phyloP scores from a whole-genome alignment of 768 basidiomycete genomes.

The Dentipellis fragilis region DNA sequence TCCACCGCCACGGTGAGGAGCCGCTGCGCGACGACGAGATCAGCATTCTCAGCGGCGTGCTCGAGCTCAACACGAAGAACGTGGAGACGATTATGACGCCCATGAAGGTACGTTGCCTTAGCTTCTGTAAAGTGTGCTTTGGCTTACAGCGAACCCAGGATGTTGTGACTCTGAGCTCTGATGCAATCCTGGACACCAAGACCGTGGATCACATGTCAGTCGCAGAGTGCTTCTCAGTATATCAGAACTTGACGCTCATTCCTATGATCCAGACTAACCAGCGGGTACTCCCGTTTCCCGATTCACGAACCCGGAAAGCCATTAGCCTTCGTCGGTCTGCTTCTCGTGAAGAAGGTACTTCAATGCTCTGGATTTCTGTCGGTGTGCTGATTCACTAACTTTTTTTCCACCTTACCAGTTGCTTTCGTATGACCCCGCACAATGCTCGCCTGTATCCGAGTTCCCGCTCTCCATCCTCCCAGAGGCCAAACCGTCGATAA shows the following conservation, averaged over 20 bases:
- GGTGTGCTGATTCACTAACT: background rate
- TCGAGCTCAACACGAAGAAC: slow-evolving; percentile 68
- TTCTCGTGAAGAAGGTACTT: slow-evolving; percentile 76
- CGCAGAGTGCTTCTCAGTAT: slow-evolving; percentile 1
- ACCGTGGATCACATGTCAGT: slow-evolving; percentile 68
- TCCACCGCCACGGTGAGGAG: slow-evolving; percentile 70
- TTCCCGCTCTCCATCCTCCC: slow-evolving; percentile 80
- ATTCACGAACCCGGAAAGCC: slow-evolving; percentile 67
- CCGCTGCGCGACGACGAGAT: slow-evolving; percentile 77
- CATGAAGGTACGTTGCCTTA: slow-evolving; percentile 29
- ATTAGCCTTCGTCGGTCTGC: slow-evolving; percentile 64
- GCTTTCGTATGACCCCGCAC: slow-evolving; percentile 76
- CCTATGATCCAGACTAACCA: slow-evolving; percentile 37
- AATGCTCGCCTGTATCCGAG: slow-evolving; percentile 56
- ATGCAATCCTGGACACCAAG: slow-evolving; percentile 69
- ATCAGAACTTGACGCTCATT: slow-evolving; percentile 3
- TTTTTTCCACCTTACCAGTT: slow-evolving; percentile 45
- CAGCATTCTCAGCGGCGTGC: slow-evolving; percentile 67
- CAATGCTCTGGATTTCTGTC: no score
- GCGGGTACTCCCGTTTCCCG: slow-evolving; percentile 89
- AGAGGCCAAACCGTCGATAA: slow-evolving; percentile 80
- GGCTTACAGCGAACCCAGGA: slow-evolving; percentile 37
- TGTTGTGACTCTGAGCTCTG: slow-evolving; percentile 68
- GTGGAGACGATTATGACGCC: slow-evolving; percentile 48
- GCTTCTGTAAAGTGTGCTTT: background rate